Conservation (phyloP, 805 yeast species). For the Wickerhamomyces tratensis region DNA sequence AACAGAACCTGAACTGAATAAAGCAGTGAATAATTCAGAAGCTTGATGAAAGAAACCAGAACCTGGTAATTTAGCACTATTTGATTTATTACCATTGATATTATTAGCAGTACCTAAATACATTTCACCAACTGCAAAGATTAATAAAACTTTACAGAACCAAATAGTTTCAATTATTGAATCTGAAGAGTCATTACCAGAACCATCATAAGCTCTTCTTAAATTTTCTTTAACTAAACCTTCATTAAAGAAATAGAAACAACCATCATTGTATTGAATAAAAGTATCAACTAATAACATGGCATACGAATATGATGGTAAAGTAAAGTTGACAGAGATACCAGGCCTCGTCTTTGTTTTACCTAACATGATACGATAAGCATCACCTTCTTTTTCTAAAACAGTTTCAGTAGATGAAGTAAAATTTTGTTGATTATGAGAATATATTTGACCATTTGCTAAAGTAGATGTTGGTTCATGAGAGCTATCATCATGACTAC, state of each 20-base stretch:
- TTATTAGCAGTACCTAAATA: constrained; percentile 68
- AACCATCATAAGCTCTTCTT: constrained; percentile 47
- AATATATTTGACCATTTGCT: too few species aligned
- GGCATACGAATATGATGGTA: constrained; percentile 73
- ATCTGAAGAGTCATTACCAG: constrained; percentile 27
- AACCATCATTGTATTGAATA: constrained; percentile 72
- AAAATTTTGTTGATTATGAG: neutral
- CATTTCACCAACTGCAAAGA: constrained; percentile 78
- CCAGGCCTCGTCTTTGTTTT: constrained; percentile 62
- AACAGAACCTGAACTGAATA: constrained; percentile 72
- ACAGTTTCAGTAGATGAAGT: constrained; percentile 36
- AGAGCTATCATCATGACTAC: neutral
- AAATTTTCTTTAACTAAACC: constrained; percentile 64
- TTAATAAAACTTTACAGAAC: constrained; percentile 66
- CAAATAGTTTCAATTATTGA: constrained; percentile 67
- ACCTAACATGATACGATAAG: constrained; percentile 60
- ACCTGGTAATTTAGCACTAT: constrained; percentile 54
- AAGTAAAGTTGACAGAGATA: constrained; percentile 55
- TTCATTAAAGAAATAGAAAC: constrained; percentile 78
- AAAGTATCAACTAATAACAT: constrained; percentile 67
- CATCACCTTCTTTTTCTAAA: constrained; percentile 67
- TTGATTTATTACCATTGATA: constrained; percentile 35
- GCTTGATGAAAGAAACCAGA: constrained; percentile 73
- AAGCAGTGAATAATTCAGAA: constrained; percentile 66
- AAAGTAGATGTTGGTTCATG: too few species aligned